phyloP scores from a whole-genome alignment of 1,284 basidiomycete species.

The Ceratobasidium sp. region DNA sequence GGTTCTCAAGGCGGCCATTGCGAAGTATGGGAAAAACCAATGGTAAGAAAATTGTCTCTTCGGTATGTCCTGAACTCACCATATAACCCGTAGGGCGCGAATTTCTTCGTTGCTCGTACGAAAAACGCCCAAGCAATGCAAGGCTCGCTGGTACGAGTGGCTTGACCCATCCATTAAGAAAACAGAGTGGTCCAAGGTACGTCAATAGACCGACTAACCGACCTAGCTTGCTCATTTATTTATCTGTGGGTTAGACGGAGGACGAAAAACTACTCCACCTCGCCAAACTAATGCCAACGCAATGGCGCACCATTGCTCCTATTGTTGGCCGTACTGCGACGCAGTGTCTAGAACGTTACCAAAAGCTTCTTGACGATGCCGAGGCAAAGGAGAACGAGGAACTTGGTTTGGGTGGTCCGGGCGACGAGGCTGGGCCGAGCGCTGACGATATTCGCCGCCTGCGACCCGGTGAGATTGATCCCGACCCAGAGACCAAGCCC shows the following conservation, averaged over 20 bases:
- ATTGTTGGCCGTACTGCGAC: slow-evolving; percentile 99
- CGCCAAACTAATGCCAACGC: slow-evolving; percentile 99
- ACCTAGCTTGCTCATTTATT: slow-evolving; percentile 6
- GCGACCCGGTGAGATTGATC: slow-evolving; percentile 96
- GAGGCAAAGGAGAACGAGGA: slow-evolving; percentile 95
- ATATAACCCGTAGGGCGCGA: slow-evolving; percentile 76
- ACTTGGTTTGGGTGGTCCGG: slow-evolving; percentile 83
- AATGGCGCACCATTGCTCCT: slow-evolving; percentile 99
- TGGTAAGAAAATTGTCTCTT: slow-evolving; percentile 59
- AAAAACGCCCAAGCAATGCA: slow-evolving; percentile 99
- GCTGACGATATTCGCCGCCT: slow-evolving; percentile 90
- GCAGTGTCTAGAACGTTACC: slow-evolving; percentile 97
- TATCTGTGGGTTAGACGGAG: slow-evolving; percentile 66
- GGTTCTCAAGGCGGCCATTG: slow-evolving; percentile 95
- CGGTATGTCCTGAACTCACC: slow-evolving; percentile 22
- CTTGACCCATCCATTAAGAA: slow-evolving; percentile 99
- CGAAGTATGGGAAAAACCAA: slow-evolving; percentile 97
- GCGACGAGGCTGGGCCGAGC: slow-evolving; percentile 77
- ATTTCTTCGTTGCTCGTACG: slow-evolving; percentile 97
- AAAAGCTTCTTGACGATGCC: slow-evolving; percentile 96
- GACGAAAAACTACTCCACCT: slow-evolving; percentile 98
- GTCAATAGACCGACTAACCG: slow-evolving; percentile 43
- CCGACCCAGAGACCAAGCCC: slow-evolving; percentile 98
- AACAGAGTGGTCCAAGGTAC: slow-evolving; percentile 97
- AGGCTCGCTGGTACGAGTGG: slow-evolving; percentile 99